Base-by-base conservation (phyloP, 345 rosid species). In the Euphorbia peplus region DNA sequence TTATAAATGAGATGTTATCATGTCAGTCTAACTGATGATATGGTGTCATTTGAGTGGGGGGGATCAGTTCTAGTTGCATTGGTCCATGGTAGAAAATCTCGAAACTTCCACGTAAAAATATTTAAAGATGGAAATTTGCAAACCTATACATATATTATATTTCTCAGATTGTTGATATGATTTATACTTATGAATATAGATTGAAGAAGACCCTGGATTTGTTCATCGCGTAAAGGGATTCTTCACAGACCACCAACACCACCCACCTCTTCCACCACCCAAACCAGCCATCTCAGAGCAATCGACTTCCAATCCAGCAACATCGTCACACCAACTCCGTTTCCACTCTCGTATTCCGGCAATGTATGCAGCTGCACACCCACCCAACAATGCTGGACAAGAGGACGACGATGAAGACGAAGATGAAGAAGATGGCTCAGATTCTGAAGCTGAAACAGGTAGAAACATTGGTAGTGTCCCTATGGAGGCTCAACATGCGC, bases 251-350 rank as follows among this genome's bases (percentile, higher is more conserved):
- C 75, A 78, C 67, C 75, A 77, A 67, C 76, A 67, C 56, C 71
- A 75, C 29, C 83, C 74, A 19, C 77, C 77, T 44, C 84, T 79
- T 9, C 86, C 93, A 39, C 84, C 81, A 8, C 87, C 93, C 42
- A 91, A 87, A 58, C 93, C 92, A 39, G 88, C 89, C 65, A 87
- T 89, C 26, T 87, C 90, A 26, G 93, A 80, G 75, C 92, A 91
- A 80, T 89, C 93, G 30, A 91, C 87, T 47, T 86, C 90, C 57
- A 84, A 85, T 72, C 95, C 91, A 2, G 73, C 83, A 59, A 67
- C 83, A 48, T 88, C 95, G 1, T 86, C 86, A 0, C 85, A 64
- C 68, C 83, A 80, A 69, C 70, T 71, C 4, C 84, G 66, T 13
- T 82, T 83, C 70, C 78, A 65, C 63, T 78, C 88, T 25, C 75